Percentiles rank a stretch among this genome's conserved stretches.
Evolutionary conservation across 805 yeast genomes (phyloP).

Genomic region (Saccharomycopsis capsularis): DNA sequence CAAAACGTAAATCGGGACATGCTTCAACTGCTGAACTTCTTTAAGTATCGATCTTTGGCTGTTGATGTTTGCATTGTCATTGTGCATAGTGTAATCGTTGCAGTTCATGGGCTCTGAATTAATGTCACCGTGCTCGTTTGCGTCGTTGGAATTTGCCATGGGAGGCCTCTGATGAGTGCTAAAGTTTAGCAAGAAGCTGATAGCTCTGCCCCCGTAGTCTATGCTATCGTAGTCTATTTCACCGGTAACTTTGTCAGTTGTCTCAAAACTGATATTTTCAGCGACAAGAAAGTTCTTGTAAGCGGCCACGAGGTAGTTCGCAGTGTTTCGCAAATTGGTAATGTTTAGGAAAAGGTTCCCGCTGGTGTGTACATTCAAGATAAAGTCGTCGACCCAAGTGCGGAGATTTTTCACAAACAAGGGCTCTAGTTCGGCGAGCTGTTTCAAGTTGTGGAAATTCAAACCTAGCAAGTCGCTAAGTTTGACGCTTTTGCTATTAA

Average conservation of each 20-base stretch:
- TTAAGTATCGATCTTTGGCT: no score
- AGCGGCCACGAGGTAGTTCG: neutral
- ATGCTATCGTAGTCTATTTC: neutral
- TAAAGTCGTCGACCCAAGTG: conserved; percentile 15
- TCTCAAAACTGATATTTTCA: neutral
- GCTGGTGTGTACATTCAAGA: conserved; percentile 19
- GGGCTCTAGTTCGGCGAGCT: conserved; percentile 12
- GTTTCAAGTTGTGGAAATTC: conserved; percentile 10
- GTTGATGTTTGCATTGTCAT: neutral
- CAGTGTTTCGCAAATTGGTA: conserved; percentile 6
- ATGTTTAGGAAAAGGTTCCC: conserved; percentile 20
- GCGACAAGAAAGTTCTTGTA: conserved; percentile 9
- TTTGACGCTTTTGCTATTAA: neutral
- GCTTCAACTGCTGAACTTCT: neutral
- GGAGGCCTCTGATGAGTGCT: neutral
- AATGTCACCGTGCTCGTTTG: no score
- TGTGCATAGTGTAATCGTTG: neutral
- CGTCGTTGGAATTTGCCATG: neutral
- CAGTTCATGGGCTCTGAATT: no score
- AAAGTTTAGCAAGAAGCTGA: conserved; percentile 9
- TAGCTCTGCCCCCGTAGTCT: neutral
- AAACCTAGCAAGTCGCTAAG: conserved; percentile 6
- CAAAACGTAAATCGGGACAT: conserved; percentile 12
- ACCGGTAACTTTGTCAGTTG: neutral
- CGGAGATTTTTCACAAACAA: conserved; percentile 11